Evolutionary conservation across 2,329 filamentous ascomycete genomes (phyloP).

Genomic region (Aspergillus ochraceoroseus): DNA sequence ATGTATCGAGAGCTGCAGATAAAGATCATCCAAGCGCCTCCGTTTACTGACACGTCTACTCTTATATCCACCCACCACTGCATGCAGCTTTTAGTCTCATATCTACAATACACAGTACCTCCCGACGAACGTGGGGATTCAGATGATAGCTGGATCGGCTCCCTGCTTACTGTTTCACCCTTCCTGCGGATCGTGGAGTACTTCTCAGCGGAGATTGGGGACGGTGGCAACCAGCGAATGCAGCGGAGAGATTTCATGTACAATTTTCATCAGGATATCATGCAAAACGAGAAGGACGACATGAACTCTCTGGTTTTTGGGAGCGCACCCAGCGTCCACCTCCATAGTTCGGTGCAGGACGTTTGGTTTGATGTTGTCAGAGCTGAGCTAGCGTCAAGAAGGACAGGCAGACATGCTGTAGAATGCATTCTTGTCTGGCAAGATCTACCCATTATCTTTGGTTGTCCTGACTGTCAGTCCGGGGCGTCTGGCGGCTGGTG

Average conservation of each 20-base stretch:
- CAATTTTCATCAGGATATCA: slow-evolving; percentile 42
- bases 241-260: slow-evolving; percentile 44
- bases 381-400: slow-evolving; percentile 29
- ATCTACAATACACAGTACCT: slow-evolving; percentile 37
- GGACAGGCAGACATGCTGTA: slow-evolving; percentile 31
- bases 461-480: slow-evolving; percentile 32
- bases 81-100: slow-evolving; percentile 39
- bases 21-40: slow-evolving; percentile 37
- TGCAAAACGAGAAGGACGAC: slow-evolving; percentile 35
- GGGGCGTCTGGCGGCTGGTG: slow-evolving; percentile 27
- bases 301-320: slow-evolving; percentile 39
- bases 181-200: slow-evolving; percentile 41
- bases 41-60: slow-evolving; percentile 39
- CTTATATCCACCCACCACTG: slow-evolving; percentile 43
- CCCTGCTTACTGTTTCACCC: slow-evolving; percentile 38
- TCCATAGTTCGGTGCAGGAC: slow-evolving; percentile 34
- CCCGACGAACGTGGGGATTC: slow-evolving; percentile 29
- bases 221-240: slow-evolving; percentile 38
- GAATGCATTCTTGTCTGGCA: slow-evolving; percentile 35
- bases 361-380: slow-evolving; percentile 40
- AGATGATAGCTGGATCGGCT: slow-evolving; percentile 41
- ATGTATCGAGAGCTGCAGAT: slow-evolving; percentile 39
- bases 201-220: slow-evolving; percentile 43
- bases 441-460: slow-evolving; percentile 35
- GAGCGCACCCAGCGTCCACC: slow-evolving; percentile 25